Conservation (phyloP, 345 rosid genomes). For the Brassica carinata region DNA sequence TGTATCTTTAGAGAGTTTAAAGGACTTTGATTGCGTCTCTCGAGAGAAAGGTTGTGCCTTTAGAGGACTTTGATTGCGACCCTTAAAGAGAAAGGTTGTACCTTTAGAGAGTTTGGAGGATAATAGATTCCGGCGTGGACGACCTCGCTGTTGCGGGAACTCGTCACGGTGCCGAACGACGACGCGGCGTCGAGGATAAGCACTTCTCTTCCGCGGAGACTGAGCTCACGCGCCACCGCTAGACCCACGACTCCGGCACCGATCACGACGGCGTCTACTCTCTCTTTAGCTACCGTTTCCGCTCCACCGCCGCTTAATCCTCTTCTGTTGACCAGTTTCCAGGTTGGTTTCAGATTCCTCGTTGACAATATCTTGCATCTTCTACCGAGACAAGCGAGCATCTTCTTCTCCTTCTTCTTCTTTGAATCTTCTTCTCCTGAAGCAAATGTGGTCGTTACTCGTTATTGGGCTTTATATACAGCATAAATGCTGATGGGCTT, state of each 20-base stretch:
- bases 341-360: background rate
- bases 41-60: no score
- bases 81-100: constrained; percentile 13
- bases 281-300: constrained; percentile 52
- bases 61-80: no score
- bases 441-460: background rate
- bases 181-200: constrained; percentile 77
- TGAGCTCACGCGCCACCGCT: constrained; percentile 72
- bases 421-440: background rate
- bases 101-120: constrained; percentile 75
- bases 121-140: constrained; percentile 95
- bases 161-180: constrained; percentile 81
- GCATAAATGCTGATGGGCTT: background rate
- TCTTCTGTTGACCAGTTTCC: constrained; percentile 15
- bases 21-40: background rate
- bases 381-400: constrained; percentile 24
- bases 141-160: constrained; percentile 91
- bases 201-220: constrained; percentile 67
- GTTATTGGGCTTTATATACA: no score
- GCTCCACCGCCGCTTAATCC: constrained; percentile 16
- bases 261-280: constrained; percentile 76
- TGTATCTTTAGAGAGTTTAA: background rate
- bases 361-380: constrained; percentile 25
- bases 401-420: constrained; percentile 15
- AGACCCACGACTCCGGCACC: constrained; percentile 94